Percentiles rank a stretch among this genome's conserved stretches.
Conservation (phyloP, 495 filamentous ascomycete species). For the Penicillium nucicola region DNA sequence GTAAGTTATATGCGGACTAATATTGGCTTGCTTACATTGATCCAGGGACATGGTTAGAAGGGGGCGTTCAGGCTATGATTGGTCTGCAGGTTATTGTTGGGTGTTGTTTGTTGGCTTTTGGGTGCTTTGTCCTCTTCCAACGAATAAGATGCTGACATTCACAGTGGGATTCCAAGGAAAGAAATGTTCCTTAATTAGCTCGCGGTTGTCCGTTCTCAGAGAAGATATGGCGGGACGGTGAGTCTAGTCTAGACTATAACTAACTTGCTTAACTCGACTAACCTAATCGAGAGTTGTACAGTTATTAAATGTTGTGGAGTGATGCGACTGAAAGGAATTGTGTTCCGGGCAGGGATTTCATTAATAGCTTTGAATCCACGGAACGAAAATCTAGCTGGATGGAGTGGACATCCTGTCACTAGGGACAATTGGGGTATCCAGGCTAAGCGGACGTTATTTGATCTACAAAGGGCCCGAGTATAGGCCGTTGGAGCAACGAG, state of each 20-base stretch:
- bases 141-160: background rate
- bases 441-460: background rate
- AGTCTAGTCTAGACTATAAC: background rate
- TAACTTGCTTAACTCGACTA: background rate
- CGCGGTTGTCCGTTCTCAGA: background rate
- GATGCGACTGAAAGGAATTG: no score
- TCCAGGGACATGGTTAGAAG: no score
- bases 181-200: slow-evolving; percentile 5
- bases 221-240: background rate
- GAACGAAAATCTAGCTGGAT: background rate
- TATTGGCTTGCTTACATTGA: background rate
- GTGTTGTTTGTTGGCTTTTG: background rate
- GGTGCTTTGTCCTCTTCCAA: background rate
- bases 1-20: background rate
- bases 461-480: background rate
- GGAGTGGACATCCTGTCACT: no score
- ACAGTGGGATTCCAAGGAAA: background rate
- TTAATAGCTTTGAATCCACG: no score
- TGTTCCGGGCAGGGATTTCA: no score
- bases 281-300: no score
- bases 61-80: background rate
- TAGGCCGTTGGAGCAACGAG: background rate
- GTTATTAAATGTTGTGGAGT: no score
- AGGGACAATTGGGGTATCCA: no score
- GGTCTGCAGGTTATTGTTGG: background rate